Evolutionary conservation across 306 rosid species (phyloP).

Genomic region (Oxytropis ochrocephala): DNA sequence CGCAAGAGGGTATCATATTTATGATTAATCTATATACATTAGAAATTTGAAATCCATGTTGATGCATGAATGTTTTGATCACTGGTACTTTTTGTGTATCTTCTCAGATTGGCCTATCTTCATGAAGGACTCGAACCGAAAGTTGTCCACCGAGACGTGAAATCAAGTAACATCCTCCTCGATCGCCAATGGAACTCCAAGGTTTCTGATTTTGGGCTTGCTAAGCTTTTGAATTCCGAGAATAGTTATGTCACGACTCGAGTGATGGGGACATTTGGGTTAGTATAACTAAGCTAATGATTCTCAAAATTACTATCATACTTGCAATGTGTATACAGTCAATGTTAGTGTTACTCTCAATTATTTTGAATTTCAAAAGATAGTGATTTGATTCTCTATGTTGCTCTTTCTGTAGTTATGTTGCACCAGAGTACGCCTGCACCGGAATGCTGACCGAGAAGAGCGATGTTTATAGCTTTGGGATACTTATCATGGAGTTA

Average conservation of each 20-base stretch:
- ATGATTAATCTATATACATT: neutral
- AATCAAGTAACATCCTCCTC: conserved; percentile 82
- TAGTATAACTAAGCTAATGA: conserved; percentile 35
- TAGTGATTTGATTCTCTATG: conserved; percentile 20
- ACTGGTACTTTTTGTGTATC: neutral
- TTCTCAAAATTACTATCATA: neutral
- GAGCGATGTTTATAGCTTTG: conserved; percentile 92
- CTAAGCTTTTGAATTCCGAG: conserved; percentile 84
- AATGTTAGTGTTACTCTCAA: neutral
- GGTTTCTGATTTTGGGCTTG: conserved; percentile 97
- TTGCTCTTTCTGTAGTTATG: conserved; percentile 56
- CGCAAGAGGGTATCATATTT: conserved; percentile 72
- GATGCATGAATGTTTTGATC: conserved; percentile 13
- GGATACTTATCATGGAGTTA: conserved; percentile 88
- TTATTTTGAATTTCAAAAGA: neutral
- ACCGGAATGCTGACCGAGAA: conserved; percentile 96
- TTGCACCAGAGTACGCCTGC: conserved; percentile 98
- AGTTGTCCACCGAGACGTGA: conserved; percentile 94
- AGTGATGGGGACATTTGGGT: conserved; percentile 99
- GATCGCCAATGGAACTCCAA: conserved; percentile 94
- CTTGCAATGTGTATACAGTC: neutral
- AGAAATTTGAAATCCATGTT: neutral
- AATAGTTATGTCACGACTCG: conserved; percentile 90
- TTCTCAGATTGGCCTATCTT: conserved; percentile 84
- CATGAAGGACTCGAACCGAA: conserved; percentile 97